These are phyloP conservation scores for Mycosarcoma mackinlayi DNA, from an alignment of 1,284 basidiomycete genomes.

Conservation along the genomic window DNA sequence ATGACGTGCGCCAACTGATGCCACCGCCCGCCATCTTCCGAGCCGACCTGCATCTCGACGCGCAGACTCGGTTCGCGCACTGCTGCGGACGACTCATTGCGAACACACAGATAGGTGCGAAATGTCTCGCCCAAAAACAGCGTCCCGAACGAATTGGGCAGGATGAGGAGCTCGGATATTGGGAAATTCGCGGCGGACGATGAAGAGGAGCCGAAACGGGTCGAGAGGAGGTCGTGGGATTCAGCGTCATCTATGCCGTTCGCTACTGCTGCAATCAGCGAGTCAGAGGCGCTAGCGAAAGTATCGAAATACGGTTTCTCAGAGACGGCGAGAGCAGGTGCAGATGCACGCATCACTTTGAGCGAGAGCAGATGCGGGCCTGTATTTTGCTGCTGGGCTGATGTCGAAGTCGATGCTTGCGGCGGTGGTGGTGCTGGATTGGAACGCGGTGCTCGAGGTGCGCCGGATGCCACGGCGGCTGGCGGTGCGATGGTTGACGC, in stretches of 20 bases:
- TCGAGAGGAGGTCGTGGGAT: slow-evolving; percentile 16
- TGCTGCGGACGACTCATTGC: slow-evolving; percentile 51
- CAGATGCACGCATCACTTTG: slow-evolving; percentile 59
- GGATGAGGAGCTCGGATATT: slow-evolving; percentile 24
- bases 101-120: slow-evolving; percentile 60
- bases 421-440: neutral
- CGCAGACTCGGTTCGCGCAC: slow-evolving; percentile 49
- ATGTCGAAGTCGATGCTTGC: neutral
- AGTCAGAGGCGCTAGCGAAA: neutral
- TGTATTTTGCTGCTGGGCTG: slow-evolving; percentile 6
- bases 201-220: neutral
- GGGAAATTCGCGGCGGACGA: slow-evolving; percentile 16
- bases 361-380: slow-evolving; percentile 54
- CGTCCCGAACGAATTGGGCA: slow-evolving; percentile 55
- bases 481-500: slow-evolving; percentile 11
- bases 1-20: slow-evolving; percentile 35
- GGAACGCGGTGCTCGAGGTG: slow-evolving; percentile 1
- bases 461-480: neutral
- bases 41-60: slow-evolving; percentile 62
- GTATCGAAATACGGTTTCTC: slow-evolving; percentile 49
- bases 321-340: slow-evolving; percentile 32
- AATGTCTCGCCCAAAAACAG: slow-evolving; percentile 65
- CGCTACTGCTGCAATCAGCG: slow-evolving; percentile 11
- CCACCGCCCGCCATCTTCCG: slow-evolving; percentile 19
- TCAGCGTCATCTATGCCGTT: slow-evolving; percentile 6